Percentiles rank a stretch among this genome's conserved stretches.
Evolutionary conservation across 2,329 filamentous ascomycete genomes (phyloP).

Genomic region (Botrytis galanthina): DNA sequence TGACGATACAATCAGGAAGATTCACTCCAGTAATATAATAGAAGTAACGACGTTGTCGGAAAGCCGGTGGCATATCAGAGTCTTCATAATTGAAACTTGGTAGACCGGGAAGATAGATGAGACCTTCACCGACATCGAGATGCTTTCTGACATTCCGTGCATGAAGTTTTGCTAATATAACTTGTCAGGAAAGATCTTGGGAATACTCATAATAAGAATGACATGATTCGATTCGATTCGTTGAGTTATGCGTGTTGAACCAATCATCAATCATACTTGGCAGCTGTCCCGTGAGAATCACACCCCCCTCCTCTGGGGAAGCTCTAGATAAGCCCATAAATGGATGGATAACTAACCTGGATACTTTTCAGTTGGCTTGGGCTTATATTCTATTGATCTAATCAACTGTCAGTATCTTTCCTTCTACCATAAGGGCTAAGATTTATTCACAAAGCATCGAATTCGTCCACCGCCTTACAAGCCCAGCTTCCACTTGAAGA

Average conservation of each 20-base stretch:
- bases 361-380: conserved; percentile 28
- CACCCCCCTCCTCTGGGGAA: neutral
- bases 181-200: neutral
- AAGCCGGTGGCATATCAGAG: conserved; percentile 55
- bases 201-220: neutral
- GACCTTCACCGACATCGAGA: conserved; percentile 44
- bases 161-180: conserved; percentile 48
- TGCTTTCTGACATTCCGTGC: conserved; percentile 46
- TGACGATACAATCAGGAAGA: conserved; percentile 53
- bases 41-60: conserved; percentile 60
- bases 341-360: conserved; percentile 25
- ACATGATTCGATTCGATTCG: neutral
- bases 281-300: neutral
- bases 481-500: conserved; percentile 13
- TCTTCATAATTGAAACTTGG: conserved; percentile 52
- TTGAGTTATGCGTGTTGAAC: neutral
- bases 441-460: conserved; percentile 26
- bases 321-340: neutral
- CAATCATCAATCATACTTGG: neutral
- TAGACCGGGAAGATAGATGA: conserved; percentile 57
- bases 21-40: conserved; percentile 57
- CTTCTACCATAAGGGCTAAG: neutral
- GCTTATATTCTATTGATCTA: conserved; percentile 21
- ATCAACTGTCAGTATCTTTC: neutral
- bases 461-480: conserved; percentile 25